Evolutionary conservation across 1,139 yeast species (phyloP).

Genomic region (Zygosaccharomyces sapae): DNA sequence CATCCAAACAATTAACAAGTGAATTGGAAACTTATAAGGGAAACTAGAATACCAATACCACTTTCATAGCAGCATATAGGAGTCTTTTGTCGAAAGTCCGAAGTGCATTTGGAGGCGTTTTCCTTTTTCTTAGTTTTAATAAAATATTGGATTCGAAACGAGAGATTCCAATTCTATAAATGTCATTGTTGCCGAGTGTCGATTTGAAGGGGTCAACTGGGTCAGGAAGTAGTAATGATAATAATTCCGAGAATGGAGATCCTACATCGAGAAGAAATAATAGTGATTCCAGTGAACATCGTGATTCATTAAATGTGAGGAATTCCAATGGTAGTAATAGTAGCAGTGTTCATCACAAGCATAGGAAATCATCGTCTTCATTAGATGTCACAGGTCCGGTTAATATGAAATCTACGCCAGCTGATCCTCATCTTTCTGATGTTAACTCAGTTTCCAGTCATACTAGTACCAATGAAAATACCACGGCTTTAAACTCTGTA

Average conservation of each 20-base stretch:
- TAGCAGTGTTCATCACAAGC: conserved; percentile 2
- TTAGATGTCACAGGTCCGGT: conserved; percentile 17
- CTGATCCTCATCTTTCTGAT: conserved; percentile 55
- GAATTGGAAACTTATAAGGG: no score
- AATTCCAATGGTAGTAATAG: background rate
- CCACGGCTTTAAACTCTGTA: conserved; percentile 19
- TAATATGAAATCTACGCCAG: conserved; percentile 47
- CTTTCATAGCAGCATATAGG: no score
- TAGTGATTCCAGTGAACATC: conserved; percentile 1
- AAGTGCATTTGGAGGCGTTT: background rate
- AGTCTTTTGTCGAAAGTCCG: no score
- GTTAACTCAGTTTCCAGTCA: conserved; percentile 41
- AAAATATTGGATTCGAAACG: background rate
- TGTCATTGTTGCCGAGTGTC: conserved; percentile 8
- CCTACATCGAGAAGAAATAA: conserved; percentile 11
- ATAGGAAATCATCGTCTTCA: conserved; percentile 19
- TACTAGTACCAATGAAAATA: conserved; percentile 8
- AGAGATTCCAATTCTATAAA: background rate
- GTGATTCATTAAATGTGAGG: background rate
- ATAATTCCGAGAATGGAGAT: conserved; percentile 11
- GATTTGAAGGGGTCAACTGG: conserved; percentile 25
- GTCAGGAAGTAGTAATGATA: conserved; percentile 5
- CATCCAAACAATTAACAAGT: no score
- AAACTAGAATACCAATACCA: no score
- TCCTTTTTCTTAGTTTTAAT: background rate